Evolutionary conservation across 305 asterid species (phyloP), one percentile per base, ranked within the genome.

Genomic region (Vinca major): DNA sequence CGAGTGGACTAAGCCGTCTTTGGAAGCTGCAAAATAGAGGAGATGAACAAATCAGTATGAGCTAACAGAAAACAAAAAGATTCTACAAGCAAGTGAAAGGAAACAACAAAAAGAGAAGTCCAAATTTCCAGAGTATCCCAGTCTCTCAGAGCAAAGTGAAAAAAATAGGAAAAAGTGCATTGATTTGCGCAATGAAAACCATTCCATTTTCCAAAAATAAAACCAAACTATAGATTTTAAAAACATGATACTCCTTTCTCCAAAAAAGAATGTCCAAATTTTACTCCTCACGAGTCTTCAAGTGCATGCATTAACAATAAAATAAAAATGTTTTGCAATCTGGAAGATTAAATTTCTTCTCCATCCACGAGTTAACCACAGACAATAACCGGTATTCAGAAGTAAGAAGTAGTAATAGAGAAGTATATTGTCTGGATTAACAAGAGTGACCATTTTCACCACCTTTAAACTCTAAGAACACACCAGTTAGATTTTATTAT

Each of bases 1-100:
- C 98, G 26, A 70, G 88, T 36, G 90, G 90, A 52, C 86, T 88
- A 65, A 55, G 84, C 72, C 98, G 86, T 73, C 96, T 85, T 79
- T 92, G 98, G 83, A 92, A 86, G 86, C 98, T 92, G 87, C 66
- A 85, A 43, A 54, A 63, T 73, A 40, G 50, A 80, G 67, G 44
- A 61, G 6, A 51, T 44, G 7, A 68, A 33, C 44, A 68, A 5
- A 33, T 55, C 41, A 68, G 3, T 36, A 57, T 40, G 26, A 3
- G 66, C 19, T 56, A 52, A 53, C 39, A 21, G 6, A 17, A 26
- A 51, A 48, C 7, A 44, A 13, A 17, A 26, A 66, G 45, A 6
- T 50, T 40, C n/a, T 13, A 67, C 37, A 43, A n/a, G 45, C 5
- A 7, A 52, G 4, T 19, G 19, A 39, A 19, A 40, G 52, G 55